Evolutionary conservation across 352 stramenopile genomes (phyloP).

Genomic region (Blastocystis sp.): DNA sequence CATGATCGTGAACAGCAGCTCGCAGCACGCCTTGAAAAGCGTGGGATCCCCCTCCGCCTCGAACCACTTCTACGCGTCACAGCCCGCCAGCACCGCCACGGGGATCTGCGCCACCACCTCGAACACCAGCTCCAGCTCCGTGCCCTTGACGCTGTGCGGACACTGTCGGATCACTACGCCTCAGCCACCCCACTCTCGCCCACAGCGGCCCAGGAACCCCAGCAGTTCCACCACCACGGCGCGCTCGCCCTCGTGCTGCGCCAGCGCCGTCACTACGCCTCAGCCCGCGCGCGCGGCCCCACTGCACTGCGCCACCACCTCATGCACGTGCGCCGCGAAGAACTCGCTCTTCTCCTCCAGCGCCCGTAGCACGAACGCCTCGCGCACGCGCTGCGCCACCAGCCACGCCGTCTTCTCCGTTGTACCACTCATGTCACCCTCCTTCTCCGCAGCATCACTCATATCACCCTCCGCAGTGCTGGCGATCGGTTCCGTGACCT

Average conservation of each 20-base stretch:
- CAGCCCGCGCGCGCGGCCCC: neutral
- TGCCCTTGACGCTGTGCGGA: neutral
- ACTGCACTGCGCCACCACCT: slow-evolving; percentile 3
- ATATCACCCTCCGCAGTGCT: no score
- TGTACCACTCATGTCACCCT: neutral
- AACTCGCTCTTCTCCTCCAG: neutral
- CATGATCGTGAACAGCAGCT: slow-evolving; percentile 4
- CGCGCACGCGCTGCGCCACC: neutral
- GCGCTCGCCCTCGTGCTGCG: neutral
- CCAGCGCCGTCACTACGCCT: slow-evolving; percentile 11
- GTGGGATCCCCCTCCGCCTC: neutral
- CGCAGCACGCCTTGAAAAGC: neutral
- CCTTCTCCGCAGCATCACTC: no score
- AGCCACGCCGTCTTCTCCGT: neutral
- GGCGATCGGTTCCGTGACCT: no score
- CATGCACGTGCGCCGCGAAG: neutral
- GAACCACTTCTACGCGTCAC: slow-evolving; percentile 48
- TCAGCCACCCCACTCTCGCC: neutral
- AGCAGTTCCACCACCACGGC: neutral
- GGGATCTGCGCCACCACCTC: slow-evolving; percentile 11
- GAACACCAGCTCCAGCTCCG: slow-evolving; percentile 26
- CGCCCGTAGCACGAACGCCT: neutral
- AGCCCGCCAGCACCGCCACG: neutral
- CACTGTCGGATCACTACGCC: slow-evolving; percentile 7
- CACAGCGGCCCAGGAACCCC: neutral